These are phyloP conservation scores for Suillus americanus DNA, from an alignment of 768 basidiomycete species.

Conservation along the genomic window DNA sequence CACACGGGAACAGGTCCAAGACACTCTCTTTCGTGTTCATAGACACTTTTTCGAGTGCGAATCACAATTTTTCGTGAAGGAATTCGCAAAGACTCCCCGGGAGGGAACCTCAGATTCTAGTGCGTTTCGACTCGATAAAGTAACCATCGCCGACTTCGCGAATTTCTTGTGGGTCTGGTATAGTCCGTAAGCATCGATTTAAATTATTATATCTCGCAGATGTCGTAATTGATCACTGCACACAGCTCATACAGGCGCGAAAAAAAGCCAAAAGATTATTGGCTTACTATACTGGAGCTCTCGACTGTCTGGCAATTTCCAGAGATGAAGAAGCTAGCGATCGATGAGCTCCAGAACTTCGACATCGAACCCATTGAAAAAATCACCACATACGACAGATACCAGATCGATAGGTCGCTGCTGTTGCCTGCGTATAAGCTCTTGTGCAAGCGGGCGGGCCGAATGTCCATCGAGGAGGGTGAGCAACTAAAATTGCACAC, in stretches of 20 bases:
- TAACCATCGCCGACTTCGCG: constrained; percentile 40
- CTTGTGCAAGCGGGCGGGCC: constrained; percentile 49
- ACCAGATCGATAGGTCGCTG: constrained; percentile 45
- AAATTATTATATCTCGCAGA: background rate
- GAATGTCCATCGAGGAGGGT: constrained; percentile 57
- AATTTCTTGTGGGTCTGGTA: constrained; percentile 56
- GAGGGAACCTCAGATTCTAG: background rate
- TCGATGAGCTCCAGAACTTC: constrained; percentile 54
- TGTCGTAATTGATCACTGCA: background rate
- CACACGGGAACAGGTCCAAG: background rate
- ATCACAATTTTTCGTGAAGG: constrained; percentile 29
- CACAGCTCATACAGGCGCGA: constrained; percentile 55
- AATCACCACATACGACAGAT: constrained; percentile 55
- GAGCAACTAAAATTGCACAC: constrained; percentile 55
- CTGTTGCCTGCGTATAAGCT: constrained; percentile 54
- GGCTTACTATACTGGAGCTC: constrained; percentile 55
- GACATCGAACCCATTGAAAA: constrained; percentile 49
- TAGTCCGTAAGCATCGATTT: constrained; percentile 40
- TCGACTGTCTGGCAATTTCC: constrained; percentile 55
- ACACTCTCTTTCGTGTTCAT: background rate
- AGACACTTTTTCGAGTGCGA: constrained; percentile 30
- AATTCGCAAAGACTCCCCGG: constrained; percentile 15
- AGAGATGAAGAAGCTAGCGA: constrained; percentile 48
- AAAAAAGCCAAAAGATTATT: constrained; percentile 46
- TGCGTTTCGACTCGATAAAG: constrained; percentile 19